Conservation (phyloP, 2,329 filamentous ascomycete species). For the Penicillium sp. region DNA sequence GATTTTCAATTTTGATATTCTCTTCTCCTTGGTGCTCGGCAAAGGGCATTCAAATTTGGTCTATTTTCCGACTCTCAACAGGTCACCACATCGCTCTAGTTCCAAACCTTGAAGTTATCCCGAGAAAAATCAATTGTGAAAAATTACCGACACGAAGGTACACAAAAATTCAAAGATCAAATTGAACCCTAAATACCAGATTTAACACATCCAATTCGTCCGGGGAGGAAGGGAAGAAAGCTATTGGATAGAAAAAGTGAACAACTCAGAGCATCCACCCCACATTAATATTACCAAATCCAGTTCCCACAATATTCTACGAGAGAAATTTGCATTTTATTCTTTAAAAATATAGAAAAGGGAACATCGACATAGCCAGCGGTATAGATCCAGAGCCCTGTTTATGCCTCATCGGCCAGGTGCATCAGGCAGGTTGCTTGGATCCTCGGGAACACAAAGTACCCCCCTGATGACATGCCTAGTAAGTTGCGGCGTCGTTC, state of each 20-base stretch:
- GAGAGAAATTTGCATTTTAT: background rate
- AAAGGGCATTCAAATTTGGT: background rate
- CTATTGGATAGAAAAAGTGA: constrained; percentile 28
- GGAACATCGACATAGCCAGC: background rate
- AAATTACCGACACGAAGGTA: background rate
- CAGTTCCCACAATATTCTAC: background rate
- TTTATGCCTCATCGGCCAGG: constrained; percentile 24
- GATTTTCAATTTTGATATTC: background rate
- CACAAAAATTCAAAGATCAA: background rate
- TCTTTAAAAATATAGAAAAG: background rate
- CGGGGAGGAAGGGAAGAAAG: constrained; percentile 14
- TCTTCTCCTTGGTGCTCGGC: background rate
- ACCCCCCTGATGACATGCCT: constrained; percentile 1
- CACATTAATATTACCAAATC: constrained; percentile 22
- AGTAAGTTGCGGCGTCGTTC: background rate
- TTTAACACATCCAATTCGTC: background rate
- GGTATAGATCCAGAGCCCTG: constrained; percentile 6
- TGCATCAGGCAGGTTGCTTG: constrained; percentile 11
- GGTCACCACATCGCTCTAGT: background rate
- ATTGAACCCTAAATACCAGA: background rate
- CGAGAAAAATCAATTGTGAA: no score
- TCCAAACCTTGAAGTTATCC: no score
- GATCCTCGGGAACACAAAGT: constrained; percentile 1
- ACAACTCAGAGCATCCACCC: constrained; percentile 36
- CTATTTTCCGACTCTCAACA: background rate